phyloP scores from a whole-genome alignment of 768 basidiomycete genomes.

The Strobilomyces confusus region DNA sequence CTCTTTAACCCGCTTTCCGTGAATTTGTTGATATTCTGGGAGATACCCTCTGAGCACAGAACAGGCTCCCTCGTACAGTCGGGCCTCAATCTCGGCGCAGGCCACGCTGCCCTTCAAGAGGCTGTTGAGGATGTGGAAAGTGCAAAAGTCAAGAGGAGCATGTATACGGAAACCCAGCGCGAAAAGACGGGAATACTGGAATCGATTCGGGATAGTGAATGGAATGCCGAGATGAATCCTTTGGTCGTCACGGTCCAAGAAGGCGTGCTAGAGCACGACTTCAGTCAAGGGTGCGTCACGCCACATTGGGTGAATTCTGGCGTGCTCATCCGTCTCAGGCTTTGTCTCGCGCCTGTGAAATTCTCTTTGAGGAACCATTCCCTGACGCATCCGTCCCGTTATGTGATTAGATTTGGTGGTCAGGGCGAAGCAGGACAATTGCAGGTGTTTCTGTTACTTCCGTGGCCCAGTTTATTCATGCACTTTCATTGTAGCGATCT shows the following conservation, averaged over 20 bases:
- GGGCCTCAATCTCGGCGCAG: slow-evolving; percentile 61
- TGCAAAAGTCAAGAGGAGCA: slow-evolving; percentile 70
- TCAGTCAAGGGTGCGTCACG: slow-evolving; percentile 58
- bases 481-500: slow-evolving; percentile 35
- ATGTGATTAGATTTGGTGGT: slow-evolving; percentile 46
- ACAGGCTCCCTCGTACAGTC: slow-evolving; percentile 58
- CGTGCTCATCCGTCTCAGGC: slow-evolving; percentile 37
- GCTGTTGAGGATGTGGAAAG: slow-evolving; percentile 57
- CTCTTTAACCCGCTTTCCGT: slow-evolving; percentile 70
- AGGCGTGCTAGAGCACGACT: slow-evolving; percentile 56
- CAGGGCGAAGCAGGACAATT: slow-evolving; percentile 22
- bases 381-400: slow-evolving; percentile 54
- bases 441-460: slow-evolving; percentile 10
- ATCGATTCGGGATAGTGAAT: slow-evolving; percentile 63
- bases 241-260: slow-evolving; percentile 49
- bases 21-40: slow-evolving; percentile 77
- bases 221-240: slow-evolving; percentile 81
- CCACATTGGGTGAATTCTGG: neutral
- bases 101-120: slow-evolving; percentile 60
- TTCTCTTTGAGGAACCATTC: slow-evolving; percentile 74
- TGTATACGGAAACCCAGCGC: slow-evolving; percentile 87
- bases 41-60: slow-evolving; percentile 54
- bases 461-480: slow-evolving; percentile 6
- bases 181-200: slow-evolving; percentile 65
- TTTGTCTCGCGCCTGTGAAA: slow-evolving; percentile 48